Conservation (phyloP, 352 stramenopile genomes). For the Aphanomyces euteiches region DNA sequence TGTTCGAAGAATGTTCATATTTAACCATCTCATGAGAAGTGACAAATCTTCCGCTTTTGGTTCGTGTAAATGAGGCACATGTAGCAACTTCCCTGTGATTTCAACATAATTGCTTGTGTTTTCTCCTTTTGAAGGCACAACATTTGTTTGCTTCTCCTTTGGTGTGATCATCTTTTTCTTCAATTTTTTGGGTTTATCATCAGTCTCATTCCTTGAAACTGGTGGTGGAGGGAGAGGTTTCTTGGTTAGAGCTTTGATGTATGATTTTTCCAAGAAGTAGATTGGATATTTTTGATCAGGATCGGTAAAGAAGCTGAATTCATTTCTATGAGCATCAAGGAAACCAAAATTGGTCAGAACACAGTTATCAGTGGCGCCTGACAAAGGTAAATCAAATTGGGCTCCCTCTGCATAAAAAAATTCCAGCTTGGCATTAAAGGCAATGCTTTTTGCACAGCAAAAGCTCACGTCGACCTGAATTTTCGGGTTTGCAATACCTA, state of each 20-base stretch:
- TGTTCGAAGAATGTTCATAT: conserved; percentile 68
- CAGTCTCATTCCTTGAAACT: not conserved
- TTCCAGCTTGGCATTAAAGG: conserved; percentile 88
- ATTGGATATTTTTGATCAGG: conserved; percentile 30
- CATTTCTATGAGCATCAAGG: conserved; percentile 45
- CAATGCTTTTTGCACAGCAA: conserved; percentile 73
- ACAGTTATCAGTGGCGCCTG: conserved; percentile 88
- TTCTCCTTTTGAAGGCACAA: not conserved
- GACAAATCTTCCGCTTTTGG: conserved; percentile 10
- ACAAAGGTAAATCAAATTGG: conserved; percentile 77
- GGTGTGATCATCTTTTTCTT: conserved; percentile 14
- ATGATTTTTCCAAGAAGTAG: conserved; percentile 31
- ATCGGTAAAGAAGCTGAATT: conserved; percentile 36
- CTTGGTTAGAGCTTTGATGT: conserved; percentile 31
- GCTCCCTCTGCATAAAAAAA: conserved; percentile 91
- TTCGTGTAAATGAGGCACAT: conserved; percentile 22
- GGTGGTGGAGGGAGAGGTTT: not conserved
- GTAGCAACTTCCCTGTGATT: conserved; percentile 18
- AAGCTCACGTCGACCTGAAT: conserved; percentile 87
- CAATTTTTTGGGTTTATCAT: not conserved
- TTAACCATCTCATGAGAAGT: conserved; percentile 81
- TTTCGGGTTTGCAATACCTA: conserved; percentile 76
- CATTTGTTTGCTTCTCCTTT: not conserved
- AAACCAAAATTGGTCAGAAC: conserved; percentile 89
- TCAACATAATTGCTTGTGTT: conserved; percentile 5